phyloP scores from a whole-genome alignment of 2,329 filamentous ascomycete species.

The Cladophialophora carrionii region DNA sequence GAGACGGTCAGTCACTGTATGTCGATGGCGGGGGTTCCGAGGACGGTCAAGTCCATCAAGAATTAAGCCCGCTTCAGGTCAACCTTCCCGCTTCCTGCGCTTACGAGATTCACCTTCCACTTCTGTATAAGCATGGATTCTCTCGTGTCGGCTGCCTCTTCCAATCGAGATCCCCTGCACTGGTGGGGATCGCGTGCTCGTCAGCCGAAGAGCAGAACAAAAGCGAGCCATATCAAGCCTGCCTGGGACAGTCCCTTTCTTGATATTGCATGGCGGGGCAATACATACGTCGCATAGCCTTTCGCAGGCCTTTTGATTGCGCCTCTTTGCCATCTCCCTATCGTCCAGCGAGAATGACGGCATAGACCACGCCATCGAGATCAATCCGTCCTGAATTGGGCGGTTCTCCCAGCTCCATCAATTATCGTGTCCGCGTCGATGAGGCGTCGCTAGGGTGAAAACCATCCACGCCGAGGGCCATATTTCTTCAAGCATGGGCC shows the following conservation, averaged over 20 bases:
- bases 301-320: conserved; percentile 8
- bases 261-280: conserved; percentile 7
- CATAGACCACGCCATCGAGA: conserved; percentile 1
- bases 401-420: not conserved
- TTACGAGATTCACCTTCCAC: conserved; percentile 14
- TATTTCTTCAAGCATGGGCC: conserved; percentile 19
- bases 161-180: conserved; percentile 6
- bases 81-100: not conserved
- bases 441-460: not conserved
- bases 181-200: conserved; percentile 16
- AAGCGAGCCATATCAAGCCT: not conserved
- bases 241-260: not conserved
- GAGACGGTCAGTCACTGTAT: not conserved
- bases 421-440: not conserved
- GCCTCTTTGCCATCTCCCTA: not conserved
- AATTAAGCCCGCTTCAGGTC: not conserved
- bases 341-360: not conserved
- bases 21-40: conserved; percentile 9
- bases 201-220: conserved; percentile 12
- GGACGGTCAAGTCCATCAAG: not conserved
- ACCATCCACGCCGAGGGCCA: not conserved
- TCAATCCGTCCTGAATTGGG: not conserved
- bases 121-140: conserved; percentile 10
- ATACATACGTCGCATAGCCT: conserved; percentile 1
- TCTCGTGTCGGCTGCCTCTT: conserved; percentile 3